These are phyloP conservation scores for Leccinum barrowsii DNA, from an alignment of 768 basidiomycete genomes.

Conservation along the genomic window DNA sequence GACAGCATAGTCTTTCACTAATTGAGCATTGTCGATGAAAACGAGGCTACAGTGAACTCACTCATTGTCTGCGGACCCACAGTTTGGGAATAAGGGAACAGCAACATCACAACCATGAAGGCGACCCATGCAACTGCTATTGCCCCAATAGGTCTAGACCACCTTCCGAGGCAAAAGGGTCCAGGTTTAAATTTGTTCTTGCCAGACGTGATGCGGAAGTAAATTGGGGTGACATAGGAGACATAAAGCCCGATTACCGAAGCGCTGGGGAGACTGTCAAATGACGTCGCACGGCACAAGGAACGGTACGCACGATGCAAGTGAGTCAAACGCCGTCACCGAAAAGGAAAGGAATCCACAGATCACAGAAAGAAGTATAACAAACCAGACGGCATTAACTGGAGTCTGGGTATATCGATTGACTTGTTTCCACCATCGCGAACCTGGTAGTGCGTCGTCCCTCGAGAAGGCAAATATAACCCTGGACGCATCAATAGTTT, in stretches of 20 bases:
- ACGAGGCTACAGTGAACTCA: constrained; percentile 14
- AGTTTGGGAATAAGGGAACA: constrained; percentile 31
- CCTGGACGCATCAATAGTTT: constrained; percentile 44
- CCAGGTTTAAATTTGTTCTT: constrained; percentile 32
- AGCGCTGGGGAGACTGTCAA: constrained; percentile 15
- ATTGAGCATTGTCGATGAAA: background rate
- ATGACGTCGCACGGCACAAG: background rate
- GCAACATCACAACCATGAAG: constrained; percentile 33
- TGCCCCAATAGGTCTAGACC: constrained; percentile 29
- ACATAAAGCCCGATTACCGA: constrained; percentile 35
- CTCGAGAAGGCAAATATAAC: constrained; percentile 44
- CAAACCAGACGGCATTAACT: constrained; percentile 41
- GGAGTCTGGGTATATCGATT: constrained; percentile 33
- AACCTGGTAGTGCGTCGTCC: constrained; percentile 38
- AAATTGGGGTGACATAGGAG: constrained; percentile 38
- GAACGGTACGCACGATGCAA: constrained; percentile 29
- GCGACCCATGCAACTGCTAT: constrained; percentile 30
- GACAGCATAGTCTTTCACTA: constrained; percentile 18
- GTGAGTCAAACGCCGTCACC: constrained; percentile 29
- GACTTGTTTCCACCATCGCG: constrained; percentile 35
- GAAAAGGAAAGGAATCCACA: constrained; percentile 36
- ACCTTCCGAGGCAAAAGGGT: constrained; percentile 33
- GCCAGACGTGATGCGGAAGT: constrained; percentile 35
- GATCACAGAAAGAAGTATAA: constrained; percentile 29
- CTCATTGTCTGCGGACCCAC: constrained; percentile 31